Evolutionary conservation across 257 asterid genomes (phyloP), one percentile per base, ranked within the genome.

Genomic region (Solanum chiquidenum): DNA sequence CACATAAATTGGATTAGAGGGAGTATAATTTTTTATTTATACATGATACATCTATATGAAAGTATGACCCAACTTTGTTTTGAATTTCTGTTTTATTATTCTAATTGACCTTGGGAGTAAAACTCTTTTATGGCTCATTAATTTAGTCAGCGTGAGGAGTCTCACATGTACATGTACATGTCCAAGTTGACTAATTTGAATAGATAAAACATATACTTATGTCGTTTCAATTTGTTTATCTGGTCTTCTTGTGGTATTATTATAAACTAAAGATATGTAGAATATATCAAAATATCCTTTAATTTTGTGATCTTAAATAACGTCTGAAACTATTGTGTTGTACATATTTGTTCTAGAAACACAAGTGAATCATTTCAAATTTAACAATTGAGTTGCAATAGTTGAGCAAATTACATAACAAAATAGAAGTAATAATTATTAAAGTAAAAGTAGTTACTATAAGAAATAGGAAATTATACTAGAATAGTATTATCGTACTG

Each of bases 401-500:
- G 37, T 71, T 3, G 42, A 33, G 25, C 12, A 16, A 33, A 71
- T 69, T 31, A 18, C 42, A 72, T 72, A 34, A 8, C 27, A 72
- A 1, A 18, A 38, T 31, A 71, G 25, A 49, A 49, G 46, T 42
- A 42, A 42, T 49, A 49, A 49, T 16, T 49, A 49, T 49, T 16
- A 49, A 49, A 14, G 23, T 49, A 49, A 16, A 49, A 49, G 60
- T 5, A 49, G 31, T 71, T 7, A 71, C 23, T 31, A 31, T 18
- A 72, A 14, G 79, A 72, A 33, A 72, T 9, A 72, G 27, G 79
- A 72, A 33, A 72, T 18, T 18, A 72, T 40, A 72, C 44, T 33
- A 33, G 44, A 72, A 72, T 18, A 35, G 91, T 89, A 66, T 90
- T 87, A 83, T 90, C 90, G 89, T 92, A 89, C 77, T 82, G 84